A percentile compares a stretch with the other conserved stretches of the same genome.
Evolutionary conservation across 768 basidiomycete species (phyloP).

Genomic region (Xerocomellus dryophilus): DNA sequence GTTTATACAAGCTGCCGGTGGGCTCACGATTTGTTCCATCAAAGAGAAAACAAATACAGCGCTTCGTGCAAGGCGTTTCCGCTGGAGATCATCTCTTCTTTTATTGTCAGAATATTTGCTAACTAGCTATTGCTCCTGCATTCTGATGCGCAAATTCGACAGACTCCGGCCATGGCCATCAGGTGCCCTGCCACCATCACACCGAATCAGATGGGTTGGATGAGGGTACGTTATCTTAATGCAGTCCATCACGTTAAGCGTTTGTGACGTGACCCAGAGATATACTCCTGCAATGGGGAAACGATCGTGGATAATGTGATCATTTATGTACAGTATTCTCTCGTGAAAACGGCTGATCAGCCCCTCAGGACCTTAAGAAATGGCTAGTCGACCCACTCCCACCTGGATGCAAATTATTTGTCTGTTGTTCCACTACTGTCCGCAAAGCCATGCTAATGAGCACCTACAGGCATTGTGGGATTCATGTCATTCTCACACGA

Average conservation of each 20-base stretch:
- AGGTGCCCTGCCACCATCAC: slow-evolving; percentile 40
- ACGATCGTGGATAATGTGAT: slow-evolving; percentile 26
- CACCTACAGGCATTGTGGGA: slow-evolving; percentile 26
- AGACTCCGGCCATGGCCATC: slow-evolving; percentile 53
- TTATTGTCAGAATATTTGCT: slow-evolving; percentile 41
- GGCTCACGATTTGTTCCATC: background rate
- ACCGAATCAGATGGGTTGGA: slow-evolving; percentile 52
- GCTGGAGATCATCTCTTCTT: slow-evolving; percentile 55
- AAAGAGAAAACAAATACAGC: slow-evolving; percentile 42
- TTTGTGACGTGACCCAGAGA: slow-evolving; percentile 6
- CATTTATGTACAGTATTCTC: slow-evolving; percentile 25
- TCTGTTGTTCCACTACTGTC: slow-evolving; percentile 9
- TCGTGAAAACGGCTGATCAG: slow-evolving; percentile 30
- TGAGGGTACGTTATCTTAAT: slow-evolving; percentile 38
- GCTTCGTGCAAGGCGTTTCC: slow-evolving; percentile 42
- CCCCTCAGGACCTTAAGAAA: slow-evolving; percentile 20
- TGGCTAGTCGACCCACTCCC: slow-evolving; percentile 27
- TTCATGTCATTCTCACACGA: slow-evolving; percentile 30
- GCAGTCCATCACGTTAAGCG: background rate
- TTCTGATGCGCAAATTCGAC: background rate
- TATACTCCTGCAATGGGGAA: slow-evolving; percentile 9
- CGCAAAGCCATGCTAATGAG: background rate
- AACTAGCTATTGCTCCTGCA: too few relatives aligned
- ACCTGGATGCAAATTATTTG: slow-evolving; percentile 27
- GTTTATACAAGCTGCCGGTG: background rate